These are phyloP conservation scores for Globisporangium splendens DNA, from an alignment of 352 stramenopile genomes.

Conservation along the genomic window DNA sequence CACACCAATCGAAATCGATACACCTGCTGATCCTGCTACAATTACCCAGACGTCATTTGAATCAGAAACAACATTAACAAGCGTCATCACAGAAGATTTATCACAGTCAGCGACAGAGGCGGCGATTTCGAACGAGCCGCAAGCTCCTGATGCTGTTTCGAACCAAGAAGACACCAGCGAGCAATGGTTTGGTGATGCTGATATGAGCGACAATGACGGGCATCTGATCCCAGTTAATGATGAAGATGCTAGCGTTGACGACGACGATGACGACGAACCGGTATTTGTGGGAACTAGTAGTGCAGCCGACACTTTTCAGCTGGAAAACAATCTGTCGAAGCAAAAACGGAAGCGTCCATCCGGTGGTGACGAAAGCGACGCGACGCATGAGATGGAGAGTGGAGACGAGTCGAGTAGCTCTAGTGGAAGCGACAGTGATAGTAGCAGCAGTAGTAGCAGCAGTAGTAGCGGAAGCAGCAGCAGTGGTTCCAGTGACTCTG, in stretches of 20 bases:
- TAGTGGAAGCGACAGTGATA: background rate
- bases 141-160: background rate
- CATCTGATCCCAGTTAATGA: background rate
- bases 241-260: constrained; percentile 7
- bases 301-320: background rate
- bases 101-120: too few species aligned
- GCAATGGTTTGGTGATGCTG: constrained; percentile 11
- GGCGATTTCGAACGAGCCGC: background rate
- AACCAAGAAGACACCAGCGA: constrained; percentile 2
- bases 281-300: constrained; percentile 11
- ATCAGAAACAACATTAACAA: too few species aligned
- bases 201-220: too few species aligned
- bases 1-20: too few species aligned
- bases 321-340: background rate
- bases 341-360: constrained; percentile 13
- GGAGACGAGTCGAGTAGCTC: constrained; percentile 18
- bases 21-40: too few species aligned
- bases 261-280: constrained; percentile 11
- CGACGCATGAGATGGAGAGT: constrained; percentile 21
- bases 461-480: constrained; percentile 20
- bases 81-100: too few species aligned
- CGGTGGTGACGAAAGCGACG: constrained; percentile 23
- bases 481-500: constrained; percentile 15
- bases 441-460: constrained; percentile 16
- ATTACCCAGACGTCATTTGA: too few species aligned